phyloP scores from a whole-genome alignment of 2,329 filamentous ascomycete genomes.

The Reticulascus tulasneorum region DNA sequence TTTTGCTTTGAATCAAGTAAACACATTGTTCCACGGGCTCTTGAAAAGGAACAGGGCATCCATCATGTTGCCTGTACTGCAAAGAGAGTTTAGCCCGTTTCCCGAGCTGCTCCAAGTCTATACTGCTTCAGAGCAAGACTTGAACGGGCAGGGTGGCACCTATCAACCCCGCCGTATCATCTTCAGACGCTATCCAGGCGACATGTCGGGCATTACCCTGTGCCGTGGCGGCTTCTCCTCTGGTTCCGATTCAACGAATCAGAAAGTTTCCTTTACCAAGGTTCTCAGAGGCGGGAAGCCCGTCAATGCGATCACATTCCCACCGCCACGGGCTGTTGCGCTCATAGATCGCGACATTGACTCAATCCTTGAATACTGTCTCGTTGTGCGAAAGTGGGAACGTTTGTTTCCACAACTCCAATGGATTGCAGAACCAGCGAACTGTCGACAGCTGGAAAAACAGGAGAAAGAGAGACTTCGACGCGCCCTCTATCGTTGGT shows the following conservation, averaged over 20 bases:
- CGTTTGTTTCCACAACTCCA: constrained; percentile 37
- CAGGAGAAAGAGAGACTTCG: constrained; percentile 45
- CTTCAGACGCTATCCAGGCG: constrained; percentile 31
- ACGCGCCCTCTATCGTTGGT: constrained; percentile 49
- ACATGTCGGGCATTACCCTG: constrained; percentile 21
- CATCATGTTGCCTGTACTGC: constrained; percentile 39
- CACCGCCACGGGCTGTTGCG: constrained; percentile 19
- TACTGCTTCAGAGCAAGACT: constrained; percentile 35
- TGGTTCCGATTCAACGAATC: background rate
- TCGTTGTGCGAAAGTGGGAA: constrained; percentile 34
- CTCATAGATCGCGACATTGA: constrained; percentile 29
- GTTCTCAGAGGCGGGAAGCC: constrained; percentile 2
- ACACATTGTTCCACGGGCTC: constrained; percentile 34
- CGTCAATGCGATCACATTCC: background rate
- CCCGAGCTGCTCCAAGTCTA: constrained; percentile 43
- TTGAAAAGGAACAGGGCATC: constrained; percentile 34
- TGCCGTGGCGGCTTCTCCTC: constrained; percentile 4
- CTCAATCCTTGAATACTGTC: constrained; percentile 28
- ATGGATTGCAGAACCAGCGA: constrained; percentile 42
- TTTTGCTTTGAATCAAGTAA: constrained; percentile 32
- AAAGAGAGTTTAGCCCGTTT: constrained; percentile 38
- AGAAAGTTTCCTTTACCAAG: background rate
- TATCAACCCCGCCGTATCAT: constrained; percentile 36
- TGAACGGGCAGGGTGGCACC: constrained; percentile 23
- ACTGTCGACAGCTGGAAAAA: constrained; percentile 38